A percentile compares a stretch with the other conserved stretches of the same genome.
Evolutionary conservation across 768 basidiomycete genomes (phyloP).

Genomic region (Boletus subparvulus): DNA sequence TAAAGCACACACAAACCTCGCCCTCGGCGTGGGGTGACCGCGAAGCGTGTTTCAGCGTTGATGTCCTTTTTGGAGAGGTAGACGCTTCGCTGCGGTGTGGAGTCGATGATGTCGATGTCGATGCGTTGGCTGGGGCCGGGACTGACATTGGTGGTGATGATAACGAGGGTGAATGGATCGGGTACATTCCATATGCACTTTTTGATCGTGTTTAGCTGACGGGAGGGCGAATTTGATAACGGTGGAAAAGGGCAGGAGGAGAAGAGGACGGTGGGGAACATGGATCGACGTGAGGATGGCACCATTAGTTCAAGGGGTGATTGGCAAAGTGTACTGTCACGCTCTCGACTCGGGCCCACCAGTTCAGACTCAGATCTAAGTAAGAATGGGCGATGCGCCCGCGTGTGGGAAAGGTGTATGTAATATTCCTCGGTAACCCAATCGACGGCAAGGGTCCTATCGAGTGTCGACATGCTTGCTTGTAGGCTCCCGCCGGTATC

Average conservation of each 20-base stretch:
- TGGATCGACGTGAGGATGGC: background rate
- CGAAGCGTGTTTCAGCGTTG: too few relatives aligned
- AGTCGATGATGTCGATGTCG: conserved; percentile 94
- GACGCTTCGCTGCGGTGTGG: conserved; percentile 71
- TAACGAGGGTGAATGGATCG: conserved; percentile 78
- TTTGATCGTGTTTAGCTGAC: conserved; percentile 63
- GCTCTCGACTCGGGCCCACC: too few relatives aligned
- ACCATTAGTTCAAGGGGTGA: background rate
- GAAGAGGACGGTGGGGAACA: conserved; percentile 19
- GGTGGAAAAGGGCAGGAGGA: conserved; percentile 28
- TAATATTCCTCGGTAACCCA: too few relatives aligned
- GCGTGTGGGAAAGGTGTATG: too few relatives aligned
- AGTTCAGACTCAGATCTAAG: too few relatives aligned
- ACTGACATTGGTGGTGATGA: conserved; percentile 92
- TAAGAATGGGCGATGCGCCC: too few relatives aligned
- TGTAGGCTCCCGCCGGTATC: too few relatives aligned
- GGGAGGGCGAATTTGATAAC: conserved; percentile 87
- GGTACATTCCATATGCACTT: conserved; percentile 98
- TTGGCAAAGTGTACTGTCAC: background rate
- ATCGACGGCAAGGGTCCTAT: too few relatives aligned
- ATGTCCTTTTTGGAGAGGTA: conserved; percentile 86
- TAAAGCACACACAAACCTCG: conserved; percentile 93
- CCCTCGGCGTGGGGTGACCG: too few relatives aligned
- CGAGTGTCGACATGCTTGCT: too few relatives aligned
- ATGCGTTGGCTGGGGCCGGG: conserved; percentile 74